Percentiles rank a stretch among this genome's conserved stretches.
These are phyloP conservation scores for Pestalotiopsis sp. DNA, from an alignment of 2,329 filamentous ascomycete genomes.

Conservation along the genomic window DNA sequence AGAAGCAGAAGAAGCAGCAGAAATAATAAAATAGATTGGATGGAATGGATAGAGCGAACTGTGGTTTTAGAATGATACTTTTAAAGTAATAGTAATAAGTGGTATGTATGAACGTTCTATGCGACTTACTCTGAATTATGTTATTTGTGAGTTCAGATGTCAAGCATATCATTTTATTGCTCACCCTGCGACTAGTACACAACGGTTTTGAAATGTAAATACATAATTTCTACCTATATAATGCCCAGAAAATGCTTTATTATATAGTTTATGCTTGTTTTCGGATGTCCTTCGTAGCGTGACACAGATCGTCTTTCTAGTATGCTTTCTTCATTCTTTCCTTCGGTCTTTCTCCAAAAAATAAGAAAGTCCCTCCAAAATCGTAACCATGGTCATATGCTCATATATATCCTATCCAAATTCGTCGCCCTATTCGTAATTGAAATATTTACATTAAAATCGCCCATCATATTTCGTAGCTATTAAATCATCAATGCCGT, in stretches of 20 bases:
- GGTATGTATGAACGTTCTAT: background rate
- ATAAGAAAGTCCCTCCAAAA: background rate
- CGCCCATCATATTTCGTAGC: no score
- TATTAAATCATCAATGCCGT: background rate
- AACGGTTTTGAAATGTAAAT: background rate
- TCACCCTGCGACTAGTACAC: no score
- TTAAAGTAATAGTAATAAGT: background rate
- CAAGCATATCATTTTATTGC: no score
- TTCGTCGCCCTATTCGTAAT: no score
- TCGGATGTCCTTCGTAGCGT: background rate
- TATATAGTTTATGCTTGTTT: background rate
- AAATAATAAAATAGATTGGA: background rate
- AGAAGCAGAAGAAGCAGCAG: background rate
- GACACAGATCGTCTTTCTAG: background rate
- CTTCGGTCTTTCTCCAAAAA: background rate
- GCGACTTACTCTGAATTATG: background rate
- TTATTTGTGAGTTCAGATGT: background rate
- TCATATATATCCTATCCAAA: background rate
- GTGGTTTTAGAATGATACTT: background rate
- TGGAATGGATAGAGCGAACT: no score
- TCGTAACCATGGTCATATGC: background rate
- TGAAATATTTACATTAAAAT: no score
- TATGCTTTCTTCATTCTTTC: background rate
- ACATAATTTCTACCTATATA: conserved; percentile 5
- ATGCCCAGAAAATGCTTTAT: background rate